phyloP scores from a whole-genome alignment of 768 basidiomycete species.

The Leucosporidium scottii region DNA sequence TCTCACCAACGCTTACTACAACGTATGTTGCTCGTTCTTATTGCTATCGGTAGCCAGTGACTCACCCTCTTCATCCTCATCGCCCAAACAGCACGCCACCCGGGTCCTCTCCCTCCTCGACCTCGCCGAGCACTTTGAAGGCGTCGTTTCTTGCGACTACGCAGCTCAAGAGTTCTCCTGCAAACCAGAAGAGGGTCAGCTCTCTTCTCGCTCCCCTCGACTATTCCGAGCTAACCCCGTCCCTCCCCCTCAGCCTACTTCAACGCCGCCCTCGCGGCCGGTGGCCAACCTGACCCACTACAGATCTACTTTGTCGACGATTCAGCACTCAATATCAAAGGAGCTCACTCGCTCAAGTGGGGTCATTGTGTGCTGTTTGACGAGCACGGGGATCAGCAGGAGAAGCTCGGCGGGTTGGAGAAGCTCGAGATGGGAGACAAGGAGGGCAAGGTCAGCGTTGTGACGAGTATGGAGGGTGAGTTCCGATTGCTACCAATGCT shows the following conservation, averaged over 20 bases:
- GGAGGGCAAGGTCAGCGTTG: constrained; percentile 19
- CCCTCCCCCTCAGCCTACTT: constrained; percentile 15
- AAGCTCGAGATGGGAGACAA: neutral
- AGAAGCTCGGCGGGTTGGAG: constrained; percentile 11
- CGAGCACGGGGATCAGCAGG: constrained; percentile 20
- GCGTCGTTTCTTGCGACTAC: constrained; percentile 37
- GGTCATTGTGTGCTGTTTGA: constrained; percentile 30
- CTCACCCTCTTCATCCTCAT: neutral
- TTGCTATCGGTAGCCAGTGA: no score
- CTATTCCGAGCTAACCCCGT: neutral
- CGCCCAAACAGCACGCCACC: constrained; percentile 21
- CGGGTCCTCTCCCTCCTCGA: constrained; percentile 28
- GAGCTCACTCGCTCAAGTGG: constrained; percentile 27
- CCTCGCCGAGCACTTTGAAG: constrained; percentile 33
- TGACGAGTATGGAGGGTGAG: constrained; percentile 22
- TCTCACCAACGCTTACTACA: constrained; percentile 32
- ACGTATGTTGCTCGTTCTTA: constrained; percentile 13
- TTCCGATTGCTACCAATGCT: neutral
- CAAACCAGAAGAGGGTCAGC: constrained; percentile 29
- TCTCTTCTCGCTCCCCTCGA: neutral
- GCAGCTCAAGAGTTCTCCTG: constrained; percentile 29
- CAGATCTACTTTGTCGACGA: constrained; percentile 36
- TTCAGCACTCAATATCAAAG: constrained; percentile 31
- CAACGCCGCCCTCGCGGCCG: constrained; percentile 15
- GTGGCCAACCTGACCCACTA: constrained; percentile 5